phyloP scores from a whole-genome alignment of 495 filamentous ascomycete genomes.

The Tuber borchii region DNA sequence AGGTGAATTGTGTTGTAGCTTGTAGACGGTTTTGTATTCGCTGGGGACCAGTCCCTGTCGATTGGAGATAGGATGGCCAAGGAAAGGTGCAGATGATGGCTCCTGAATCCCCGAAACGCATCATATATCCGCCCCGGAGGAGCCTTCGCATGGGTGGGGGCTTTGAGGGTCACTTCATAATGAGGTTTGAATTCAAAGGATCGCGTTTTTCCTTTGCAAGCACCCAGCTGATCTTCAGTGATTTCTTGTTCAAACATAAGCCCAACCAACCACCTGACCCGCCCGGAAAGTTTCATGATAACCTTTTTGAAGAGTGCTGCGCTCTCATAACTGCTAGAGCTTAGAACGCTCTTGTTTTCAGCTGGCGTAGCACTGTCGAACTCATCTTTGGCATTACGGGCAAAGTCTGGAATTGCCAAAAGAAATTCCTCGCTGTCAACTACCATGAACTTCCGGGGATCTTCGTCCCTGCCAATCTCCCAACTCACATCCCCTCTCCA shows the following conservation, averaged over 20 bases:
- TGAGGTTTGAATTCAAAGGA: constrained; percentile 86
- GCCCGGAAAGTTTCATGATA: constrained; percentile 94
- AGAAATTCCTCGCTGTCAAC: constrained; percentile 93
- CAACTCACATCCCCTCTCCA: constrained; percentile 89
- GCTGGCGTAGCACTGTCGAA: constrained; percentile 51
- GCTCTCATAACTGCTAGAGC: constrained; percentile 60
- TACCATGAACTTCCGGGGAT: constrained; percentile 88
- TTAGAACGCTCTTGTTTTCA: constrained; percentile 58
- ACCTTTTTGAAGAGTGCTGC: constrained; percentile 89
- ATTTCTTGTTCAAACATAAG: constrained; percentile 82
- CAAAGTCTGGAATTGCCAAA: constrained; percentile 87
- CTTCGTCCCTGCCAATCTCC: constrained; percentile 71
- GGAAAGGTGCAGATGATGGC: constrained; percentile 91
- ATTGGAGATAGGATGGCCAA: constrained; percentile 78
- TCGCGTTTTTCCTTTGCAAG: constrained; percentile 46
- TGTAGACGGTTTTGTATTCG: constrained; percentile 62
- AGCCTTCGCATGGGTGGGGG: constrained; percentile 63
- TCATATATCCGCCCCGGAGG: constrained; percentile 62
- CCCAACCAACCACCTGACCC: constrained; percentile 82
- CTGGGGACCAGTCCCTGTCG: constrained; percentile 69
- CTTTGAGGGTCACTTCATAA: constrained; percentile 80
- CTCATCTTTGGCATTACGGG: constrained; percentile 68
- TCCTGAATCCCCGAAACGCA: constrained; percentile 87
- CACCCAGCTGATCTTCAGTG: constrained; percentile 45
- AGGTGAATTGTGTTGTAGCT: constrained; percentile 95